Evolutionary conservation across 768 basidiomycete genomes (phyloP).

Genomic region (Lactarius deliciosus): DNA sequence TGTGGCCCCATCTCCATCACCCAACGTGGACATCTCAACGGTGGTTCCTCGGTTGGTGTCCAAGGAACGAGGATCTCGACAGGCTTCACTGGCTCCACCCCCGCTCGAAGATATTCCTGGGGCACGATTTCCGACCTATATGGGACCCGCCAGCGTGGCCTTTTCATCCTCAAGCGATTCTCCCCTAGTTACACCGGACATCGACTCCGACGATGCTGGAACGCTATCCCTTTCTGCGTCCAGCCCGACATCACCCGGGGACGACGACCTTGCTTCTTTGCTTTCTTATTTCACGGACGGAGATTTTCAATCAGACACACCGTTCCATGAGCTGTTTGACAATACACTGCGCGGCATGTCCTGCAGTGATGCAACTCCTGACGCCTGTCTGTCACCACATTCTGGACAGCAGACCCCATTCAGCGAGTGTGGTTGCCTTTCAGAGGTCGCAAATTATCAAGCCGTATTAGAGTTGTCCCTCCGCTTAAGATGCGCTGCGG

Average conservation of each 20-base stretch:
- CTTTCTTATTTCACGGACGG: slow-evolving; percentile 10
- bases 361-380: neutral
- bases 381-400: neutral
- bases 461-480: slow-evolving; percentile 66
- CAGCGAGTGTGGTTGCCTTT: slow-evolving; percentile 57
- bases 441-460: slow-evolving; percentile 53
- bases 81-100: neutral
- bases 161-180: neutral
- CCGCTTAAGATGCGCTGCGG: slow-evolving; percentile 57
- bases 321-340: slow-evolving; percentile 6
- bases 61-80: neutral
- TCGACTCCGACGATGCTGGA: neutral
- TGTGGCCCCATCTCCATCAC: neutral
- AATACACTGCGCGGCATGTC: slow-evolving; percentile 5
- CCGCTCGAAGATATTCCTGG: slow-evolving; percentile 4
- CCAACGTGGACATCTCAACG: neutral
- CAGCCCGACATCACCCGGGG: neutral
- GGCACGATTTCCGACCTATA: neutral
- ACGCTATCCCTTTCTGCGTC: slow-evolving; percentile 10
- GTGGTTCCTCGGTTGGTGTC: neutral
- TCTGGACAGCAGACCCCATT: neutral
- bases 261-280: neutral
- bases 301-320: neutral
- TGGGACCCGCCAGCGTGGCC: neutral
- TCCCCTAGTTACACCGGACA: neutral